phyloP scores from a whole-genome alignment of 176 grass and related monocot species.

The Musa beccarii region DNA sequence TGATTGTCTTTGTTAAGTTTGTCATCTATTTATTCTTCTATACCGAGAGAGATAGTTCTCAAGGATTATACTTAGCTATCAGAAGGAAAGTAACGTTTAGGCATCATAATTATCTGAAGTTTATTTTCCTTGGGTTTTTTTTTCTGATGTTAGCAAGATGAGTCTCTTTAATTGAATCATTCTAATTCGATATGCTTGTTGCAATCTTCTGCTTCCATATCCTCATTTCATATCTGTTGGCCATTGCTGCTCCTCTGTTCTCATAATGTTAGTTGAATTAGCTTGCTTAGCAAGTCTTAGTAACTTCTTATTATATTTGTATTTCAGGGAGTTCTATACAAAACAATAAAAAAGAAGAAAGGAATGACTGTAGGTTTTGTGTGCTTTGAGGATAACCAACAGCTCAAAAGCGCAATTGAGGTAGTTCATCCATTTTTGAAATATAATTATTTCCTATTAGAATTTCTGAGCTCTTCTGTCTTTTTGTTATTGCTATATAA shows the following conservation, averaged over 20 bases:
- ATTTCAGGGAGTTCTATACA: conserved; percentile 58
- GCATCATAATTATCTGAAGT: too few species aligned
- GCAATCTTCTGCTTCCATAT: background rate
- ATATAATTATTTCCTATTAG: background rate
- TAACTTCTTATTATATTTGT: conserved; percentile 7
- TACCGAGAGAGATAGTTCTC: too few species aligned
- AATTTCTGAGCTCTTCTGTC: background rate
- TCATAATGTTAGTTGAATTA: background rate
- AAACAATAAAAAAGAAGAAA: conserved; percentile 71
- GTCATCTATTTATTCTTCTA: too few species aligned
- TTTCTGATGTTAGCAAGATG: too few species aligned
- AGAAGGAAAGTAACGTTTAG: too few species aligned
- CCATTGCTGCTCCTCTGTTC: background rate
- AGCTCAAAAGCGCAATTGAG: conserved; percentile 54
- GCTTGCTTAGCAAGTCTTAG: background rate
- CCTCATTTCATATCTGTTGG: background rate
- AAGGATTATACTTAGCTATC: too few species aligned
- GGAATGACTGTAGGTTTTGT: conserved; percentile 95
- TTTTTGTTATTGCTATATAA: background rate
- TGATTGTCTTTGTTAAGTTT: too few species aligned
- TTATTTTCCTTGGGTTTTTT: too few species aligned
- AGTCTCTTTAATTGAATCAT: too few species aligned
- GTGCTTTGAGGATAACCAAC: conserved; percentile 54
- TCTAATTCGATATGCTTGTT: too few species aligned
- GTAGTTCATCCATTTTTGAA: conserved; percentile 33